A percentile compares a stretch with the other conserved stretches of the same genome.
Conservation (phyloP, 1,284 basidiomycete genomes). For the Puccinia triticina region DNA sequence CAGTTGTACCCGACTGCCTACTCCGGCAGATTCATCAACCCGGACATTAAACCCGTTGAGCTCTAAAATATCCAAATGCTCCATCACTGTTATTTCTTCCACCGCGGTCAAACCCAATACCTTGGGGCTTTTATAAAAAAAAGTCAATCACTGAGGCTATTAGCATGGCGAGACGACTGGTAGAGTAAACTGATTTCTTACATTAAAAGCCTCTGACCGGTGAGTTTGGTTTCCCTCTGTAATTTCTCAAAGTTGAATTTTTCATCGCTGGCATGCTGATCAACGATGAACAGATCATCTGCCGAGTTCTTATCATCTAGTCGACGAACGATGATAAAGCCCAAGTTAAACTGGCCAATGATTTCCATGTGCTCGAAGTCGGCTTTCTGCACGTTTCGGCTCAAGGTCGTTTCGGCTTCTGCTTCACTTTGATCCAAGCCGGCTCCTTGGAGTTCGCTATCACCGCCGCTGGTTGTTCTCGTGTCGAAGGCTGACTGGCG, state of each 20-base stretch:
- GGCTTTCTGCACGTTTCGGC: slow-evolving; percentile 80
- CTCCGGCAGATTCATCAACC: slow-evolving; percentile 66
- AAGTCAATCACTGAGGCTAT: background rate
- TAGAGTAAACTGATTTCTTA: slow-evolving; percentile 61
- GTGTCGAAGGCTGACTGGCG: background rate
- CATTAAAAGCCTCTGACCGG: slow-evolving; percentile 81
- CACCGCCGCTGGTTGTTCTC: background rate
- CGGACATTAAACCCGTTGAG: slow-evolving; percentile 84
- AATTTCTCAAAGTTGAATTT: slow-evolving; percentile 97
- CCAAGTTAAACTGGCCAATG: slow-evolving; percentile 92
- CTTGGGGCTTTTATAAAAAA: slow-evolving; percentile 70
- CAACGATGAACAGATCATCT: slow-evolving; percentile 77
- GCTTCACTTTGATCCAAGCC: slow-evolving; percentile 67
- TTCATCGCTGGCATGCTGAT: slow-evolving; percentile 82
- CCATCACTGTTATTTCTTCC: slow-evolving; percentile 84
- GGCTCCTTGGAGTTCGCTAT: slow-evolving; percentile 59
- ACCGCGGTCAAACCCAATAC: slow-evolving; percentile 81
- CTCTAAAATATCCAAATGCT: slow-evolving; percentile 78
- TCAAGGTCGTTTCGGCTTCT: slow-evolving; percentile 73
- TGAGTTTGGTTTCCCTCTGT: slow-evolving; percentile 82
- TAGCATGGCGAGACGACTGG: background rate
- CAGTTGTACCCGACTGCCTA: slow-evolving; percentile 69
- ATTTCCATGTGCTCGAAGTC: slow-evolving; percentile 85
- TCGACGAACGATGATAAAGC: slow-evolving; percentile 86
- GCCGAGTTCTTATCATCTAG: slow-evolving; percentile 55